A percentile compares a stretch with the other conserved stretches of the same genome.
phyloP scores from a whole-genome alignment of 1,284 basidiomycete species.

The Tausonia pullulans region DNA sequence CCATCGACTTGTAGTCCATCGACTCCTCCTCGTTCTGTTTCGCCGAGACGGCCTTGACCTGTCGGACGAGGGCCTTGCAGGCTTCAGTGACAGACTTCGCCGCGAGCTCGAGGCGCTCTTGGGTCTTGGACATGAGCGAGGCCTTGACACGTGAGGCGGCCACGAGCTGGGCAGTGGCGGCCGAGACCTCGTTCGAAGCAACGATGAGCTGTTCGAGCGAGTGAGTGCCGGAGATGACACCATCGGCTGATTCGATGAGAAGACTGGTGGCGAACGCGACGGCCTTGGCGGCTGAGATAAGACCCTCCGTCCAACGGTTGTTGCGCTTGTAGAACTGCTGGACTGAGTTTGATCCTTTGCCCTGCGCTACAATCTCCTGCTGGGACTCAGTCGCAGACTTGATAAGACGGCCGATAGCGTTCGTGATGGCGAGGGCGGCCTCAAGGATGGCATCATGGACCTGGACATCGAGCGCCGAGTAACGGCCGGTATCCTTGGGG shows the following conservation, averaged over 20 bases:
- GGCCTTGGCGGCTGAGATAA: conserved; percentile 94
- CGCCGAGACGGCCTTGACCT: conserved; percentile 90
- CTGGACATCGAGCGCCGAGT: conserved; percentile 81
- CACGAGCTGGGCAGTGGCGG: conserved; percentile 93
- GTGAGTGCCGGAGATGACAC: conserved; percentile 91
- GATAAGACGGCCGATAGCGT: conserved; percentile 87
- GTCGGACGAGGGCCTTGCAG: conserved; percentile 91
- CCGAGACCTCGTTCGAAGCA: conserved; percentile 95
- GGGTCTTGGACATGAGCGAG: conserved; percentile 95
- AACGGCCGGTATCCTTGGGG: conserved; percentile 70
- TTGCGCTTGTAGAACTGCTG: conserved; percentile 99
- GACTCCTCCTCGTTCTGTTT: conserved; percentile 67
- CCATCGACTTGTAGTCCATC: conserved; percentile 85
- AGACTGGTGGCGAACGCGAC: conserved; percentile 96
- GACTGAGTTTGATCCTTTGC: conserved; percentile 75
- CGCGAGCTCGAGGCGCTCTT: conserved; percentile 88
- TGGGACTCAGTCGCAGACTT: conserved; percentile 94
- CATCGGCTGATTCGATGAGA: conserved; percentile 95
- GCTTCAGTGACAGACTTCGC: conserved; percentile 97
- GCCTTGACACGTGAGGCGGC: conserved; percentile 97
- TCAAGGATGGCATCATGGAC: conserved; percentile 96
- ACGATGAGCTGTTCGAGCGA: conserved; percentile 98
- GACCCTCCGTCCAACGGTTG: conserved; percentile 98
- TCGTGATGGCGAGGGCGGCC: conserved; percentile 88
- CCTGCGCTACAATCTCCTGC: conserved; percentile 93